Evolutionary conservation across 2,329 filamentous ascomycete species (phyloP), one percentile per base, ranked within the genome.

Genomic region (Stromatinia cepivora): DNA sequence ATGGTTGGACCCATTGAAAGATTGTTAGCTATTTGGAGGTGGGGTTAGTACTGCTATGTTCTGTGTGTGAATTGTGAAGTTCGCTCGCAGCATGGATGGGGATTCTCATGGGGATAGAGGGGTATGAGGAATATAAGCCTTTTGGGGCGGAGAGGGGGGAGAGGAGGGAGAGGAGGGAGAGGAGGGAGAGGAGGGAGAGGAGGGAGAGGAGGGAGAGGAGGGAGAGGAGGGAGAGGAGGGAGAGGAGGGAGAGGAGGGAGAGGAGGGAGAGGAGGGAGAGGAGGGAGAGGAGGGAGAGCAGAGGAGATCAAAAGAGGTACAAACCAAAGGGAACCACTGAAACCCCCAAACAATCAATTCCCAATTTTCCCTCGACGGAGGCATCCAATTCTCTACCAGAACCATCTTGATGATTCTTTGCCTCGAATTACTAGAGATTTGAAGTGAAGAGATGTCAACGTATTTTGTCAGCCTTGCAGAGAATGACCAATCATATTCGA

Each of bases 1-100:
- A 97, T 68, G 87, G 85, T n/a, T 85, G 81, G 4, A 72, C 22
- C 90, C 91, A 96, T 87, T 97, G 93, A 31, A 87, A 65, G 1
- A 88, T 85, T 0, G 89, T 89, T 72, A 93, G 77, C 93, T 97
- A 71, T 9, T n/a, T 17, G 50, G 39, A 42, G 39, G 39, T 42
- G 13, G 13, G 13, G 15, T 42, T 42, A 42, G 39, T 42, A 42
- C 39, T 17, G 39, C 5, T 46, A 62, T 50, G 45, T 13, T 25
- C 10, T 45, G 7, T 11, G 58, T 39, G 46, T 57, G 13, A 54
- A 34, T 11, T 48, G 46, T n/a, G 46, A n/a, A 28, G 4, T 6
- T 34, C 4, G 28, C n/a, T n/a, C n/a, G n/a, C n/a, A 22, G 28
- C 17, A 56, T 34, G 28, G 9, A 34, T 28, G 53, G 22, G 17